A percentile compares a stretch with the other conserved stretches of the same genome.
phyloP scores from a whole-genome alignment of 257 asterid species.

The Henckelia pumila region DNA sequence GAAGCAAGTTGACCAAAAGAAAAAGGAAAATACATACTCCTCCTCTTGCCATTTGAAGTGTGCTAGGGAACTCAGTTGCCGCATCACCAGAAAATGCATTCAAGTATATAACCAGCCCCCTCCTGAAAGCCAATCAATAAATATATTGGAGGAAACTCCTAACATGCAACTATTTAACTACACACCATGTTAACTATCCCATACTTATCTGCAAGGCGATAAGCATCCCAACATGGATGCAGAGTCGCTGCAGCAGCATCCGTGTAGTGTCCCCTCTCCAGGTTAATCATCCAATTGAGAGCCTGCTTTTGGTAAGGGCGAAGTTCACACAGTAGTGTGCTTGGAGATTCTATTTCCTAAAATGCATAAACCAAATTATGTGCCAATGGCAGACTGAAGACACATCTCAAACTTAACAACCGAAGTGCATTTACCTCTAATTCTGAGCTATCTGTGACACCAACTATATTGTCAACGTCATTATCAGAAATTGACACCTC shows the following conservation, averaged over 20 bases:
- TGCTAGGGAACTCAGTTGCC: conserved; percentile 83
- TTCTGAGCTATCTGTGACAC: conserved; percentile 66
- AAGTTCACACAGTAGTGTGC: conserved; percentile 75
- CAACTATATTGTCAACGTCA: conserved; percentile 89
- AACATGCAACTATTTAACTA: no score
- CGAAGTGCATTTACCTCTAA: conserved; percentile 24
- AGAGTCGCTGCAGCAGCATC: conserved; percentile 75
- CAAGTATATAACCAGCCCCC: conserved; percentile 67
- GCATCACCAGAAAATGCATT: conserved; percentile 96
- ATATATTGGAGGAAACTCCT: no score
- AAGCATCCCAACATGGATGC: conserved; percentile 98
- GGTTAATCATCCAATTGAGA: conserved; percentile 84
- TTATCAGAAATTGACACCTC: conserved; percentile 83
- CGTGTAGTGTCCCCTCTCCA: conserved; percentile 64
- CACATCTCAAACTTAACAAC: no score
- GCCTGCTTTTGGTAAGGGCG: conserved; percentile 99
- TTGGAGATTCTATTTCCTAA: conserved; percentile 93
- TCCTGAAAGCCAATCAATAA: conserved; percentile 35
- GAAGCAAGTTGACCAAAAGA: no score
- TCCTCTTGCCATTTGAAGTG: conserved; percentile 93
- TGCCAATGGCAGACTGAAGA: no score
- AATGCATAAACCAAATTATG: no score
- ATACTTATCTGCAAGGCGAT: conserved; percentile 55
- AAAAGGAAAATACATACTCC: conserved; percentile 29
- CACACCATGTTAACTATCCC: no score